These are phyloP conservation scores for Xerocomellus chrysenteron DNA, from an alignment of 768 basidiomycete species.

Conservation along the genomic window DNA sequence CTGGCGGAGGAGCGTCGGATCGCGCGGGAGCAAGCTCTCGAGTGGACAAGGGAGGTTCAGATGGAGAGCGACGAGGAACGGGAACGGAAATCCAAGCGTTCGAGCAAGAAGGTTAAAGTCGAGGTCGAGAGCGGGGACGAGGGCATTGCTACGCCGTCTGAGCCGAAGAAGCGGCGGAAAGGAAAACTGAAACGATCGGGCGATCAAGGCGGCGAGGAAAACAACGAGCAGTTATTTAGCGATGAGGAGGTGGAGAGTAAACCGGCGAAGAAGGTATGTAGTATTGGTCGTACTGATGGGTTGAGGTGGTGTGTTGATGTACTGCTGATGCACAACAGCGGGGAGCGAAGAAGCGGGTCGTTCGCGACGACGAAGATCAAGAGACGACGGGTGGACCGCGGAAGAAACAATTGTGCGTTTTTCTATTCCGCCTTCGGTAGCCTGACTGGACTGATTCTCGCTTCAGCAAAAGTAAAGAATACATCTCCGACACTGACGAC, in stretches of 20 bases:
- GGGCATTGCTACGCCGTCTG: conserved; percentile 30
- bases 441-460: not conserved
- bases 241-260: conserved; percentile 61
- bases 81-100: conserved; percentile 60
- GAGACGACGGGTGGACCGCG: conserved; percentile 61
- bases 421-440: not conserved
- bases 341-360: conserved; percentile 67
- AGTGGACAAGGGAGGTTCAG: conserved; percentile 70
- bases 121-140: conserved; percentile 54
- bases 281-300: not conserved
- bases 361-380: conserved; percentile 78
- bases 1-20: conserved; percentile 62
- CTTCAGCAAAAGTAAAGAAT: conserved; percentile 82
- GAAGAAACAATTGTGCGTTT: conserved; percentile 59
- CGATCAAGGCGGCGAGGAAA: conserved; percentile 53
- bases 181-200: conserved; percentile 63
- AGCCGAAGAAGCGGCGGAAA: conserved; percentile 78
- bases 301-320: not conserved
- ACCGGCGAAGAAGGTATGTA: conserved; percentile 65
- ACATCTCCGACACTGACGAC: conserved; percentile 85
- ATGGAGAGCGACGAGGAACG: conserved; percentile 78
- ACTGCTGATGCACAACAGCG: conserved; percentile 31
- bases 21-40: conserved; percentile 75
- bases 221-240: conserved; percentile 60
- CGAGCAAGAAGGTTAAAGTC: conserved; percentile 52